Conservation (phyloP, 2,329 filamentous ascomycete species). For the Xylariales sp. region DNA sequence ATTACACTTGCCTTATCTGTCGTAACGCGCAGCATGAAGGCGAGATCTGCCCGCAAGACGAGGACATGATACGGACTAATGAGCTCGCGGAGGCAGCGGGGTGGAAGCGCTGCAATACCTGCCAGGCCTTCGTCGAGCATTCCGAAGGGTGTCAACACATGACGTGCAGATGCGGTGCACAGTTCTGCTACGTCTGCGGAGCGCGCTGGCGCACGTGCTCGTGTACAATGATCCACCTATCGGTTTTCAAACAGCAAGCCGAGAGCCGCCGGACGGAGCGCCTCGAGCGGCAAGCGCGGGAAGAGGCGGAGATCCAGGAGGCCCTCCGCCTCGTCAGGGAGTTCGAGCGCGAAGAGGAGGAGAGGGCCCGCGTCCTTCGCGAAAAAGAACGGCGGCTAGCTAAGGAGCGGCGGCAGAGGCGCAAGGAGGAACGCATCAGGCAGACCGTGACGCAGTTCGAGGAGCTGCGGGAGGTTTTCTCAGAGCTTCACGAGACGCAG, state of each 20-base stretch:
- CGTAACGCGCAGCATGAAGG: conserved; percentile 57
- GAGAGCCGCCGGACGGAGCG: conserved; percentile 51
- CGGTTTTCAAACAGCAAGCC: conserved; percentile 54
- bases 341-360: conserved; percentile 60
- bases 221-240: conserved; percentile 66
- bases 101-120: conserved; percentile 79
- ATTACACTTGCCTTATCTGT: conserved; percentile 64
- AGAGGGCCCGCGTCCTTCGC: conserved; percentile 54
- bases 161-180: conserved; percentile 82
- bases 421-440: conserved; percentile 52
- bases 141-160: conserved; percentile 86
- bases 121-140: conserved; percentile 79
- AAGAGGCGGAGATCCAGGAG: conserved; percentile 52
- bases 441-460: conserved; percentile 55
- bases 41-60: conserved; percentile 62
- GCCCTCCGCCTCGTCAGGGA: conserved; percentile 61
- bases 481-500: conserved; percentile 58
- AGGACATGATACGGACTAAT: conserved; percentile 61
- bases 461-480: conserved; percentile 53
- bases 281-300: conserved; percentile 50
- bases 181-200: conserved; percentile 88
- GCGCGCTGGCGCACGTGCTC: conserved; percentile 77
- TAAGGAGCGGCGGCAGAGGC: conserved; percentile 51
- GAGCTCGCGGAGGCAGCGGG: conserved; percentile 74
- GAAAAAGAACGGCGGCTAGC: conserved; percentile 54